These are phyloP conservation scores for Alloteropsis angusta DNA, from an alignment of 202 grass and related monocot genomes.

Conservation along the genomic window DNA sequence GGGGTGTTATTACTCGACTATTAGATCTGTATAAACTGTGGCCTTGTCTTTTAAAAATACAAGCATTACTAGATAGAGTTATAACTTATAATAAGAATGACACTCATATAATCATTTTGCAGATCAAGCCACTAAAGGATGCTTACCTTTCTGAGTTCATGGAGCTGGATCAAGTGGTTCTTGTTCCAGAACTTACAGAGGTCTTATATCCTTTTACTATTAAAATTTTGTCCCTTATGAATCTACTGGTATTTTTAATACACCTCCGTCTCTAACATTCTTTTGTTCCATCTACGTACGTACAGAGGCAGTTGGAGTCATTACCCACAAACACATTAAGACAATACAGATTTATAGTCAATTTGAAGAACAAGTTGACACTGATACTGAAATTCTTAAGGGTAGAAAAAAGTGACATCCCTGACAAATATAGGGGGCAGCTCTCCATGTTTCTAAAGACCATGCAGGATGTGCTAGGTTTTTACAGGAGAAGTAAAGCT, in stretches of 20 bases:
- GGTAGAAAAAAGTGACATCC: slow-evolving; percentile 2
- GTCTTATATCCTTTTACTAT: slow-evolving; percentile 10
- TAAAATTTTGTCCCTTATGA: too few species aligned
- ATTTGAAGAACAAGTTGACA: neutral
- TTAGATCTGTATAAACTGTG: neutral
- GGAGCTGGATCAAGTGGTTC: neutral
- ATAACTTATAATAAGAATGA: neutral
- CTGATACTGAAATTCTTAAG: neutral
- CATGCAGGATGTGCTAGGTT: neutral
- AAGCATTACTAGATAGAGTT: too few species aligned
- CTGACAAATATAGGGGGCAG: neutral
- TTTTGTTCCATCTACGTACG: neutral
- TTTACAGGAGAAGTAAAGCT: neutral
- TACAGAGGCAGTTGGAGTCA: slow-evolving; percentile 2
- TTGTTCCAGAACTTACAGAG: slow-evolving; percentile 6
- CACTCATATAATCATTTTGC: neutral
- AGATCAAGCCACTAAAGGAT: slow-evolving; percentile 24
- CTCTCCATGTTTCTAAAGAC: neutral
- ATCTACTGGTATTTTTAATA: neutral
- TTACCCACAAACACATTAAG: neutral
- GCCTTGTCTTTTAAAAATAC: neutral
- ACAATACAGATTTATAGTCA: neutral
- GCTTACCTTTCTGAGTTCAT: slow-evolving; percentile 1
- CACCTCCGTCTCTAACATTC: neutral
- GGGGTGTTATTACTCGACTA: too few species aligned